Evolutionary conservation across 768 basidiomycete species (phyloP), one percentile per base, ranked within the genome.

Genomic region (Calvatia gigantea): DNA sequence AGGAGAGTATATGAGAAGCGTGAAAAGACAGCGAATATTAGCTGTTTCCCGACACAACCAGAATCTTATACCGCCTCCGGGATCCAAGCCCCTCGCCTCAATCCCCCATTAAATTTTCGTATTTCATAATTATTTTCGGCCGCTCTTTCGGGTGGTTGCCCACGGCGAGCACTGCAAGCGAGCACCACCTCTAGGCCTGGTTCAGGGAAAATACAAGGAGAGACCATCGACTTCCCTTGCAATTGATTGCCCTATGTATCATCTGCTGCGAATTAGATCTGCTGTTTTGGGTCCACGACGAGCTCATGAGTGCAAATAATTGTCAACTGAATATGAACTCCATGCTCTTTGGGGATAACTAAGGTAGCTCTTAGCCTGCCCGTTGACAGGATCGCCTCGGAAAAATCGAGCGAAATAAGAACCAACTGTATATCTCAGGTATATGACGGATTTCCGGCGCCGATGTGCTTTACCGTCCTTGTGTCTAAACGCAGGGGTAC

Each of bases 121-220:
- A 27, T 21, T 43, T 43, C 8, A 43, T 23, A 44, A 23, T 14
- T 19, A 14, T 11, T 27, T 6, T 6, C 9, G 15, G 19, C 17
- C 28, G 31, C 28, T 27, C 14, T 5, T 42, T 23, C 21, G 41
- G 41, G 41, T 21, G 25, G 27, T 32, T 47, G 14, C 45, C 45
- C 29, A 25, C 37, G 28, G 31, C 23, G 15, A 31, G 50, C 37
- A 28, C 27, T 41, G 43, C 25, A 29, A 9, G 19, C 19, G 39
- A 15, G 28, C 28, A 15, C 25, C 19, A 21, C 33, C 39, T 52
- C 27, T 15, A 38, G 38, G n/a, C 9, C 28, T 14, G 23, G 21
- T 21, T 52, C 51, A 52, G 51, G 51, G 51, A 41, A 39, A 43
- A 41, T 29, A 19, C n/a, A 21, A 32, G 43, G 15, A 43, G 6